Evolutionary conservation across 305 asterid species (phyloP), one percentile per base, ranked within the genome.

Genomic region (Fraxinus velutina): DNA sequence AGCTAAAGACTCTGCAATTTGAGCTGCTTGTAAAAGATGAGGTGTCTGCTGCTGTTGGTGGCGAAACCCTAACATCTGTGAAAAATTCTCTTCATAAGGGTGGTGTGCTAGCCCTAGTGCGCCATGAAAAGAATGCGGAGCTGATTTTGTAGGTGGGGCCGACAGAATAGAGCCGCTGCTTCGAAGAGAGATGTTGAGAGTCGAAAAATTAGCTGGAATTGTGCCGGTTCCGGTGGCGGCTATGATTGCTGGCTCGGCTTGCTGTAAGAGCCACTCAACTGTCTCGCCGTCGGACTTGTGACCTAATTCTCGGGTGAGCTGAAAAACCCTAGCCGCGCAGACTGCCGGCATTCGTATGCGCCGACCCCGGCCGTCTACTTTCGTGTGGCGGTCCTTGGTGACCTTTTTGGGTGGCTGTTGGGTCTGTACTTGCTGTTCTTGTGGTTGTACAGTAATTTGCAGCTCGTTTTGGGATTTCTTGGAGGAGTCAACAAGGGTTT

Each of bases 271-370:
- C 97, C 97, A 93, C 87, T 91, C 93, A 5, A 93, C 90, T 1
- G 95, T 93, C 62, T 93, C 94, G 1, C 96, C 97, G 27, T 91
- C 97, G 30, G 97, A 92, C 77, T 93, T 93, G 78, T 92, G 92
- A 19, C 97, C 93, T 24, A 93, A 78, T 75, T 93, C 98, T 5
- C 92, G 34, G 2, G 98, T 93, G 60, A 93, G 82, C 84, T 92
- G 95, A 39, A 93, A 93, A 42, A 93, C 97, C 86, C 97, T 87
- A 32, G 95, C 97, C 0, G 97, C 97, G 75, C 97, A 93, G 0
- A 90, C 87, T 4, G 95, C 97, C 79, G 97, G 97, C 97, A 93
- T 92, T 66, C 97, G 90, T 78, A 93, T 92, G 72, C 97, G 97
- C 81, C 97, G 87, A 57, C 97, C 96, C 6, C 96, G 84, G 7